Evolutionary conservation across 805 yeast species (phyloP), one percentile per base, ranked within the genome.

Genomic region (Hanseniaspora pseudoguilliermondii): DNA sequence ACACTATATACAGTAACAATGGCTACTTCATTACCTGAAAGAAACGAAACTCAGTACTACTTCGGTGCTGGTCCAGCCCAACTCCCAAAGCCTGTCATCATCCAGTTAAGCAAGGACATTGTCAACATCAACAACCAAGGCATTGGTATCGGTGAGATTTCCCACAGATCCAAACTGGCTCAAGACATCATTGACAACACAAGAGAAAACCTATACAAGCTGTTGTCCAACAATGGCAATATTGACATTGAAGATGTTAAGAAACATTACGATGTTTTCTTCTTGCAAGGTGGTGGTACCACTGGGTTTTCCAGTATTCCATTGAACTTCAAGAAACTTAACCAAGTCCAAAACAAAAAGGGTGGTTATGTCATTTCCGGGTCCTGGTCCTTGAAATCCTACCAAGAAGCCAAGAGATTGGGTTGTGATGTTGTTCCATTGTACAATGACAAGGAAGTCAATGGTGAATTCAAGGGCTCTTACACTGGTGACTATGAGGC

Each of bases 41-140:
- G 56, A 53, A 41, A 41, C 25, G 56, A 53, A 29, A 46, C 40
- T 15, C 88, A 89, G 56, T 73, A 79, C 65, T 86, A 93, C 68
- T 93, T 88, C 65, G 98, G 97, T 57, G 97, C 99, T n/a, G 99
- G 99, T 15, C 99, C 99, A 49, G 98, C 98, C 0, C 77, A 83
- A 53, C 75, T 93, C 46, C 97, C 97, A 36, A 81, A 91, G 3
- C 65, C 70, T 4, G 97, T 91, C 2, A 76, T 93, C 55, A 83
- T 87, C 70, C 83, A 86, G 71, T 96, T 97, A 5, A 95, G 97
- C 1, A 66, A 69, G 35, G 97, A 93, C 67, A 74, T 93, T 60
- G 67, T 93, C 59, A 79, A 82, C 64, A 93, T 79, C 70, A 73
- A 84, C 55, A 75, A 73, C 43, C 72, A 75, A 36, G 95, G 90